Conservation (phyloP, 306 rosid species). For the cucumber (Cucumis sativus) region Cucumber_9930_V3 NC_026659.2:26454501-26455000, state of each 20-base stretch:
- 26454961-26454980: not conserved
- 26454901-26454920: not conserved
- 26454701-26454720: conserved; percentile 39
- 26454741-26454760: conserved; percentile 19
- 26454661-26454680: conserved; percentile 7
- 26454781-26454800: conserved; percentile 19
- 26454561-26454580: conserved; percentile 86
- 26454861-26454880: conserved; percentile 11
- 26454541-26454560: conserved; percentile 87
- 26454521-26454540: conserved; percentile 99
- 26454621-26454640: conserved; percentile 18
- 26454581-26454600: conserved; percentile 99
- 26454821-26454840: conserved; percentile 17
- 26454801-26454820: conserved; percentile 38
- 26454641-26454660: conserved; percentile 22
- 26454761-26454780: conserved; percentile 40
- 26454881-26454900: conserved; percentile 17
- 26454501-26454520: conserved; percentile 93
- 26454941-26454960: conserved; percentile 15
- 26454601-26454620: conserved; percentile 76
- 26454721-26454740: conserved; percentile 13
- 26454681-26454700: conserved; percentile 26
- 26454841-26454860: conserved; percentile 49
- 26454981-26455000: not conserved
- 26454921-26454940: not conserved